These are phyloP conservation scores for Glarea lozoyensis DNA, from an alignment of 495 filamentous ascomycete genomes.

Conservation along the genomic window DNA sequence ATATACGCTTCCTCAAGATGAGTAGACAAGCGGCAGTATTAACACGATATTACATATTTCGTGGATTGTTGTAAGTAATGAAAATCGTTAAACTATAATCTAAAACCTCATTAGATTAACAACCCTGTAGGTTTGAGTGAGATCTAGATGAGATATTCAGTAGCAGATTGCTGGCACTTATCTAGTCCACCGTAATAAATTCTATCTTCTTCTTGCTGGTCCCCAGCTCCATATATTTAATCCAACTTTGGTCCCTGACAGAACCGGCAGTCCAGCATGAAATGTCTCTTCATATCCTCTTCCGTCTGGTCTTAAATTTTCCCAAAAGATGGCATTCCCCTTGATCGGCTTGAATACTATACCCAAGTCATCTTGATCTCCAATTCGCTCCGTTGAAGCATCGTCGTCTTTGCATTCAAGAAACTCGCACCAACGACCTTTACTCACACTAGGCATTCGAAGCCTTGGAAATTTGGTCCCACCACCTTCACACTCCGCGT, in stretches of 20 bases:
- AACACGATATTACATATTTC: no score
- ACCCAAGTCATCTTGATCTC: slow-evolving; percentile 12
- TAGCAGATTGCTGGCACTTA: no score
- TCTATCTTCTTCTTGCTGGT: slow-evolving; percentile 3
- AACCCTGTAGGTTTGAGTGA: no score
- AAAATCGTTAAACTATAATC: no score
- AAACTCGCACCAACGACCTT: slow-evolving; percentile 25
- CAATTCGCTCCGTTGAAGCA: background rate
- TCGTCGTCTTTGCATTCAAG: slow-evolving; percentile 22
- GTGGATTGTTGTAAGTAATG: no score
- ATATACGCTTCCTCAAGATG: no score
- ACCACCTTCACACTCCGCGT: slow-evolving; percentile 47
- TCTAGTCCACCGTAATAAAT: no score
- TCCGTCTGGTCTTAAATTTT: slow-evolving; percentile 33
- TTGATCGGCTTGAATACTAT: slow-evolving; percentile 33
- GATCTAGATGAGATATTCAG: no score
- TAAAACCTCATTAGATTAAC: no score
- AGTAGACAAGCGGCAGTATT: no score
- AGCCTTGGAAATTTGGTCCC: slow-evolving; percentile 50
- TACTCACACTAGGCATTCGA: slow-evolving; percentile 13
- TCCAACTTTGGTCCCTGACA: slow-evolving; percentile 34
- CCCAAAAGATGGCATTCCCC: slow-evolving; percentile 40
- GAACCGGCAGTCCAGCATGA: slow-evolving; percentile 38
- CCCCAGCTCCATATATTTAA: slow-evolving; percentile 34
- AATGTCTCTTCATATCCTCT: slow-evolving; percentile 33